Conservation (phyloP, 225 moss, liverwort and hornwort species). For the Pseudoscleropodium purum region DNA sequence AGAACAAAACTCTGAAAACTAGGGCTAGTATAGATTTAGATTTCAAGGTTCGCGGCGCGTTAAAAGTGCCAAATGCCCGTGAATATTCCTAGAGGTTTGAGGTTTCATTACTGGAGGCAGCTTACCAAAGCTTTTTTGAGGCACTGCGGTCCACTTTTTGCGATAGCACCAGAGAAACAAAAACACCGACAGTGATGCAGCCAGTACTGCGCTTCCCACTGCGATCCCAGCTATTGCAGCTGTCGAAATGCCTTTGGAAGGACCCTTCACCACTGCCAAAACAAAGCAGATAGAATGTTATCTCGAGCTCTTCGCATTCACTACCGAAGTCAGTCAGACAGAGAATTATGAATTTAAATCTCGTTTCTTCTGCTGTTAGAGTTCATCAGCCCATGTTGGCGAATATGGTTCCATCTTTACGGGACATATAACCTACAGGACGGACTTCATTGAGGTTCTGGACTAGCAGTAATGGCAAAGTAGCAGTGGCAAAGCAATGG, state of each 20-base stretch:
- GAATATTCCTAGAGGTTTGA: background rate
- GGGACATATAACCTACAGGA: background rate
- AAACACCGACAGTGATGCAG: background rate
- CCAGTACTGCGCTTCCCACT: background rate
- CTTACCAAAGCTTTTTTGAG: slow-evolving; percentile 36
- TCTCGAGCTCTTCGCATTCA: background rate
- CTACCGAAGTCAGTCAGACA: background rate
- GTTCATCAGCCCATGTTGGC: too few relatives aligned
- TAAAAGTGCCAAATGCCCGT: background rate
- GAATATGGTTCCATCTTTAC: background rate
- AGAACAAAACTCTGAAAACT: background rate
- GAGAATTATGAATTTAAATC: background rate
- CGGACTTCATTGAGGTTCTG: background rate
- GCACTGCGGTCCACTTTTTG: background rate
- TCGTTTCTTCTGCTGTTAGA: background rate
- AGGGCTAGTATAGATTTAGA: background rate
- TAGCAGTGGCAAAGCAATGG: background rate
- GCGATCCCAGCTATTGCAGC: slow-evolving; percentile 8
- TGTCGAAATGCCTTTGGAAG: slow-evolving; percentile 15
- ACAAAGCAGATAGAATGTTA: background rate
- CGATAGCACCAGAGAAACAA: background rate
- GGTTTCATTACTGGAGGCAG: background rate
- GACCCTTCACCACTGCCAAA: slow-evolving; percentile 6
- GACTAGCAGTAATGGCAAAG: background rate
- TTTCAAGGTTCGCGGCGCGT: background rate